A percentile compares a stretch with the other conserved stretches of the same genome.
Evolutionary conservation across 2,329 filamentous ascomycete species (phyloP).

Genomic region (Phoma sp.): DNA sequence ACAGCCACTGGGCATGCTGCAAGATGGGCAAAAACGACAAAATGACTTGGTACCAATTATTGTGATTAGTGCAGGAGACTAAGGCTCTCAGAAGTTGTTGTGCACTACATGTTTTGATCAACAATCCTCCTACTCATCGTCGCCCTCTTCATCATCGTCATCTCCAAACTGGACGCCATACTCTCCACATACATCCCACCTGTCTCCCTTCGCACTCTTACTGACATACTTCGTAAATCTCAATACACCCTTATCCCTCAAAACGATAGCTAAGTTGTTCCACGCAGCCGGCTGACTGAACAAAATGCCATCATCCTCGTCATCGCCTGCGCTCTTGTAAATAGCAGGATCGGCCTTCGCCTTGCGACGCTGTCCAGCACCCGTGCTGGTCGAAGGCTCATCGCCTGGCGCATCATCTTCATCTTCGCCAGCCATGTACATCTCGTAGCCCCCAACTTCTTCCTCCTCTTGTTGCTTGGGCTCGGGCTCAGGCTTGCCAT

Average conservation of each 20-base stretch:
- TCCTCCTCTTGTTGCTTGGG: constrained; percentile 57
- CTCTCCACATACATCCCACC: constrained; percentile 86
- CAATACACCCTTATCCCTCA: constrained; percentile 83
- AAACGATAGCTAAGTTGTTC: constrained; percentile 90
- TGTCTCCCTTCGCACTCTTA: constrained; percentile 78
- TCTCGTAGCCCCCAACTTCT: constrained; percentile 76
- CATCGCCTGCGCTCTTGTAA: constrained; percentile 64
- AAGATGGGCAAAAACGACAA: no score
- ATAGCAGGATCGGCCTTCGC: constrained; percentile 75
- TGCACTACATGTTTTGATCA: not conserved
- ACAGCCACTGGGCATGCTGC: no score
- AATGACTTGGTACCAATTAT: no score
- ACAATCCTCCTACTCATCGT: not conserved
- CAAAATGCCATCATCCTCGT: constrained; percentile 77
- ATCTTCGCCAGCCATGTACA: constrained; percentile 88
- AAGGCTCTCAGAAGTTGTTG: no score
- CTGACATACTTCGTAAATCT: constrained; percentile 98
- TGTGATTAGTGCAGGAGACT: no score
- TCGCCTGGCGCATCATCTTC: constrained; percentile 62
- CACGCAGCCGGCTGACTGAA: constrained; percentile 75
- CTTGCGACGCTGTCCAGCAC: constrained; percentile 55
- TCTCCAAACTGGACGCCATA: constrained; percentile 72
- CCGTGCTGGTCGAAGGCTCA: constrained; percentile 48
- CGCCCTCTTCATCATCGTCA: constrained; percentile 47
- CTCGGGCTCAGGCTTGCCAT: constrained; percentile 16